A percentile compares a stretch with the other conserved stretches of the same genome.
Conservation (phyloP, 495 filamentous ascomycete species). For the Podospora tetraspora region DNA sequence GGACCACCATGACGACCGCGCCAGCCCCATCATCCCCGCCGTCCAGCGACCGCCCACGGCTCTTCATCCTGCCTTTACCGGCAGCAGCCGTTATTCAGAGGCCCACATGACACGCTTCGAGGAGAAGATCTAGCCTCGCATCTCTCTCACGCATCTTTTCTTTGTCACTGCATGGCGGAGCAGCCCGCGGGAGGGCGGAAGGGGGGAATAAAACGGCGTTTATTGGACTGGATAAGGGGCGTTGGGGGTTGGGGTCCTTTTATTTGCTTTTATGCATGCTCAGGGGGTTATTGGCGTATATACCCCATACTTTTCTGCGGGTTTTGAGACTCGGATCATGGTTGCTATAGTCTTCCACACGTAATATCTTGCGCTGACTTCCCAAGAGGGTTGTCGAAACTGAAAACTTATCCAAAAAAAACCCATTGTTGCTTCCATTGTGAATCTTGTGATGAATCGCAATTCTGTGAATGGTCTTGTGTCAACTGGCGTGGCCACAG, state of each 20-base stretch:
- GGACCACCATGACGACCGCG: conserved; percentile 27
- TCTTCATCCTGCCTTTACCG: conserved; percentile 42
- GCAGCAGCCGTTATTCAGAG: conserved; percentile 41
- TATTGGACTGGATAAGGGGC: neutral
- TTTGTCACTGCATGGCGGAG: neutral
- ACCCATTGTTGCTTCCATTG: neutral
- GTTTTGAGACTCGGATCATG: neutral
- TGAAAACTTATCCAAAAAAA: neutral
- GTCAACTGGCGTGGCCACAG: no score
- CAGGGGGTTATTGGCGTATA: neutral
- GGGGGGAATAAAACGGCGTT: conserved; percentile 1
- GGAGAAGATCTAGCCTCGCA: conserved; percentile 12
- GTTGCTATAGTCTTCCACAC: conserved; percentile 7
- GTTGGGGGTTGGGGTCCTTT: neutral
- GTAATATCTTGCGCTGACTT: neutral
- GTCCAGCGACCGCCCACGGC: conserved; percentile 48
- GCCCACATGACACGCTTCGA: conserved; percentile 37
- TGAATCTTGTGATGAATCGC: neutral
- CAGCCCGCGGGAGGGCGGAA: neutral
- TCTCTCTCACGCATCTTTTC: neutral
- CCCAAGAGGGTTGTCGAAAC: neutral
- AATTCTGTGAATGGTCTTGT: neutral
- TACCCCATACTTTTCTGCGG: neutral
- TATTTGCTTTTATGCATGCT: neutral
- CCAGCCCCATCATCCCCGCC: conserved; percentile 46